Conservation (phyloP, 2,329 filamentous ascomycete genomes). For the Daldinia sp. region DNA sequence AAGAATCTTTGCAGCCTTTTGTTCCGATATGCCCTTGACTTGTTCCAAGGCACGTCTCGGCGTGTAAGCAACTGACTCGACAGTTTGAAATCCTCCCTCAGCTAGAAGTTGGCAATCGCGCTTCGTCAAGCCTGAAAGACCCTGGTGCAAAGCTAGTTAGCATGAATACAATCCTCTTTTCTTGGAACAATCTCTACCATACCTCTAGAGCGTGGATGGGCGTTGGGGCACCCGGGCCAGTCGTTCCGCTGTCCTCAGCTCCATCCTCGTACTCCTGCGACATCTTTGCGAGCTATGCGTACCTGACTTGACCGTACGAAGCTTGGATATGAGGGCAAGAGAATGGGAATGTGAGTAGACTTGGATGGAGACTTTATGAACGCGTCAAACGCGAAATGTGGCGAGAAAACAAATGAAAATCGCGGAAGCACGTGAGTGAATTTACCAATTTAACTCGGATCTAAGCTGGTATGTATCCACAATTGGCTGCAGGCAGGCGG, state of each 20-base stretch:
- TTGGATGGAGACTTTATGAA: slow-evolving; percentile 8
- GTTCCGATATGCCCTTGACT: slow-evolving; percentile 97
- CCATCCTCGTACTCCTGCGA: slow-evolving; percentile 72
- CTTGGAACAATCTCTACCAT: slow-evolving; percentile 43
- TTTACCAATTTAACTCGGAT: slow-evolving; percentile 23
- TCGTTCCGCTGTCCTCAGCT: slow-evolving; percentile 76
- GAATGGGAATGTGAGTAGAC: not conserved
- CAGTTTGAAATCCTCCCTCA: slow-evolving; percentile 92
- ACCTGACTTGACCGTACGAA: not conserved
- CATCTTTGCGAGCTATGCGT: slow-evolving; percentile 50
- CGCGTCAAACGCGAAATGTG: slow-evolving; percentile 40
- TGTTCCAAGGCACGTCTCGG: slow-evolving; percentile 85
- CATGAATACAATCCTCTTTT: not conserved
- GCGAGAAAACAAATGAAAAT: slow-evolving; percentile 40
- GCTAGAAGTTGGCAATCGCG: slow-evolving; percentile 93
- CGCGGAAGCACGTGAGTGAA: slow-evolving; percentile 44
- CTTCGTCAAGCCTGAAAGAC: slow-evolving; percentile 87
- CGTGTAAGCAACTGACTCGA: slow-evolving; percentile 94
- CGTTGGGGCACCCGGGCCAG: slow-evolving; percentile 92
- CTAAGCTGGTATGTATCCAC: not conserved
- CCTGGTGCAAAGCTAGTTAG: slow-evolving; percentile 59
- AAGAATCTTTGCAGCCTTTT: slow-evolving; percentile 92
- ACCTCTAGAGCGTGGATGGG: slow-evolving; percentile 88
- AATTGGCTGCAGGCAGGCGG: not conserved
- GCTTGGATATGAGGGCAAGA: not conserved